Conservation (phyloP, 768 basidiomycete species). For the Tricholoma terreum region DNA sequence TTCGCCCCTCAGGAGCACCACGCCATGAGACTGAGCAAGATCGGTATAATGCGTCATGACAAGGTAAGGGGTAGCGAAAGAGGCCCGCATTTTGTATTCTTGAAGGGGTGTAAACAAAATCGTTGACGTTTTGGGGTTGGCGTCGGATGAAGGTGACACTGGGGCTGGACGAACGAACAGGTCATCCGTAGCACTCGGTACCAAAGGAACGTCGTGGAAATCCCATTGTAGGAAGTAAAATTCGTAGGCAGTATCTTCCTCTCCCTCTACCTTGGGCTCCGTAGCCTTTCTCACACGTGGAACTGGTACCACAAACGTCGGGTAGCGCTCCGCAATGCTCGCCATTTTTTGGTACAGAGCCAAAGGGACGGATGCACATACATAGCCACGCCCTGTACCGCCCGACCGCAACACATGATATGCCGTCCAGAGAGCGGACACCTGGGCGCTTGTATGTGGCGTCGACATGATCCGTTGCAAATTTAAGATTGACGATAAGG, state of each 20-base stretch:
- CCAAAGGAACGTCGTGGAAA: conserved; percentile 69
- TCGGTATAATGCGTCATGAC: conserved; percentile 93
- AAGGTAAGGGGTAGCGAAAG: conserved; percentile 89
- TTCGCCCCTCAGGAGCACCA: conserved; percentile 89
- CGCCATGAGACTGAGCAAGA: conserved; percentile 69
- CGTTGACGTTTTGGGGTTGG: conserved; percentile 60
- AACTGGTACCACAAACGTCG: conserved; percentile 80
- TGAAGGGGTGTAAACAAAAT: conserved; percentile 90
- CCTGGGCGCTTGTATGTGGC: conserved; percentile 68
- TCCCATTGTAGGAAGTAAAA: conserved; percentile 90
- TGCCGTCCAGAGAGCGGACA: conserved; percentile 83
- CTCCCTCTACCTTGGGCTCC: conserved; percentile 21
- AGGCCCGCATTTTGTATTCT: conserved; percentile 83
- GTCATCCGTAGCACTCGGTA: conserved; percentile 48
- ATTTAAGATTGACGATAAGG: conserved; percentile 79
- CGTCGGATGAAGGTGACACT: conserved; percentile 14
- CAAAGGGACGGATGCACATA: conserved; percentile 80
- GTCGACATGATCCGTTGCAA: conserved; percentile 61
- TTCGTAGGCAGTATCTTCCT: conserved; percentile 55
- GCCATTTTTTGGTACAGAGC: conserved; percentile 73
- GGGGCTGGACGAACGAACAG: conserved; percentile 38
- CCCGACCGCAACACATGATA: conserved; percentile 82
- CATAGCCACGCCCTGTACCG: conserved; percentile 78
- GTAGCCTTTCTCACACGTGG: conserved; percentile 42
- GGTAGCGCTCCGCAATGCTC: conserved; percentile 58